phyloP scores from a whole-genome alignment of 805 yeast species.

The Saccharomycopsis microspora region DNA sequence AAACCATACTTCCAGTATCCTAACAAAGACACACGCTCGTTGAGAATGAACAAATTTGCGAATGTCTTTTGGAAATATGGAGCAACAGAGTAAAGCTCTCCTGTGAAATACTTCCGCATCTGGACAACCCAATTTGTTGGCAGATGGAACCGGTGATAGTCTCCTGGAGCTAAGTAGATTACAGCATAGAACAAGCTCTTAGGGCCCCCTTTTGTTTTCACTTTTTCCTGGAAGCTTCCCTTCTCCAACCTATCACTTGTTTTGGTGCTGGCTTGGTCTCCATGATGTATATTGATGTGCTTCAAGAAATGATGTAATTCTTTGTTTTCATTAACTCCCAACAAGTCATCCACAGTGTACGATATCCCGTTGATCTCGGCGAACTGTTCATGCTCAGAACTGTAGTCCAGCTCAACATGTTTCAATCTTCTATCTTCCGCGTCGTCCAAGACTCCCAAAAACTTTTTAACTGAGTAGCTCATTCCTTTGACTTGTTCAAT shows the following conservation, averaged over 20 bases:
- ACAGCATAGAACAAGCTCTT: slow-evolving; percentile 77
- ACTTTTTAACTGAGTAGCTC: slow-evolving; percentile 81
- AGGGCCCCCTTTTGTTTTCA: slow-evolving; percentile 17
- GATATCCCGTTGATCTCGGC: slow-evolving; percentile 70
- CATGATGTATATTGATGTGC: slow-evolving; percentile 36
- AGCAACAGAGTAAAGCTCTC: slow-evolving; percentile 79
- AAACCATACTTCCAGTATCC: slow-evolving; percentile 98
- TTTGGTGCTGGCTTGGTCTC: background rate
- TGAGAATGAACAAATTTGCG: slow-evolving; percentile 77
- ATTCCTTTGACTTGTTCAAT: slow-evolving; percentile 97
- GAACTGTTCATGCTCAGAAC: slow-evolving; percentile 53
- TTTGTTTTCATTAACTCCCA: slow-evolving; percentile 38
- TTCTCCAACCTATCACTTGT: slow-evolving; percentile 44
- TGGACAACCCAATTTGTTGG: slow-evolving; percentile 96
- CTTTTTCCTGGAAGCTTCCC: slow-evolving; percentile 18
- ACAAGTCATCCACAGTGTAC: slow-evolving; percentile 55
- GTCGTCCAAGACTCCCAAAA: slow-evolving; percentile 51
- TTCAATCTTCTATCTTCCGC: slow-evolving; percentile 18
- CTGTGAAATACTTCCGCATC: slow-evolving; percentile 87
- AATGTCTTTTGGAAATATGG: slow-evolving; percentile 89
- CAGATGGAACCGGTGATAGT: slow-evolving; percentile 93
- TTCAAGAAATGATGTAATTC: slow-evolving; percentile 34
- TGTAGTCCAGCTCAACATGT: slow-evolving; percentile 20
- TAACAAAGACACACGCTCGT: slow-evolving; percentile 88
- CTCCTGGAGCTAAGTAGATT: slow-evolving; percentile 95